Evolutionary conservation across 352 stramenopile genomes (phyloP), one percentile per base, ranked within the genome.

Genomic region (Plasmopara viticola): DNA sequence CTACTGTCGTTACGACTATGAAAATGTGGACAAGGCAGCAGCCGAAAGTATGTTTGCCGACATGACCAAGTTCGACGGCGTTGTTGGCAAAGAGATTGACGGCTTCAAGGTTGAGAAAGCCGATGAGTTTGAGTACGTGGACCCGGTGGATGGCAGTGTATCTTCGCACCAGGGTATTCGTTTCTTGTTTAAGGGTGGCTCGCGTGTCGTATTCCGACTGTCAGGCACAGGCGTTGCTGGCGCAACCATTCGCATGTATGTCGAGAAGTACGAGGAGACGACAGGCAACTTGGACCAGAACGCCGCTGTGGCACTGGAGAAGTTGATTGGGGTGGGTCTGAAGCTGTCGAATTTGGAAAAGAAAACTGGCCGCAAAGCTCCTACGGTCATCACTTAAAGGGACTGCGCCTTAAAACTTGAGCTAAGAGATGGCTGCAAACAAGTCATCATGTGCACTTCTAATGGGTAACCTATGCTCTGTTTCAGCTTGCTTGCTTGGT

Each of bases 1-100:
- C 78, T 99, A 99, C 77, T 98, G 89, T 70, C 91, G 97, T 54
- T 99, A 98, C 72, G 96, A 98, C 75, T 99, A 99, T 67, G 97
- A 99, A 79, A 97, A 96, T 51, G 89, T 99, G 41, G 93, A 98
- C 64, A 94, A 94, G 74, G 63, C 75, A 4, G 75, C 69, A 5
- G 81, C 85, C 7, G 80, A 90, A 46, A 61, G 55, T 39, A 87
- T 94, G 78, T 86, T 88, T 51, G 74, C 72, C 33, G 66, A 73
- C 33, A 89, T 90, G 66, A 72, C 65, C 33, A 80, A 84, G 67
- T 89, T 90, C 51, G 61, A 84, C 13, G 64, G 60, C 41, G 64
- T 86, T 7, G 70, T 78, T 41, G 84, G 82, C 63, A 71, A 89
- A 68, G 62, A 74, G 54, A 53, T 87, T 41, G 78, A 85, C 55